Base-by-base conservation (phyloP, 1,284 basidiomycete genomes). In the Takashimella koratensis region DNA sequence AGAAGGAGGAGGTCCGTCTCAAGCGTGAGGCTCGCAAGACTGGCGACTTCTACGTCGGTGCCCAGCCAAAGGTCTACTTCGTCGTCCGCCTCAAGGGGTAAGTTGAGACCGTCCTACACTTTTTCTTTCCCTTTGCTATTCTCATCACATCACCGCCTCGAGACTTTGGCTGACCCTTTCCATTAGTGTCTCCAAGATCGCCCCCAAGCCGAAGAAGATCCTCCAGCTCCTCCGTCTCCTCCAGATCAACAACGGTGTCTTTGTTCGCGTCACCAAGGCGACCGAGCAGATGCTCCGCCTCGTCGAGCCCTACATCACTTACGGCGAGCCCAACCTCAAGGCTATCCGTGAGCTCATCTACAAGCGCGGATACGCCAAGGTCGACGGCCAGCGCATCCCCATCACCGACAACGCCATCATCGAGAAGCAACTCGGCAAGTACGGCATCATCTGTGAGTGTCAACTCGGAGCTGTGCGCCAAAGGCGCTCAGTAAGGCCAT, bases 201-300 rank as follows among this genome's bases (percentile, higher is more conserved):
- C 95, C 57, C 95, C 95, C 62, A 98, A 98, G 81, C 96, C 95
- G 70, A 88, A 93, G 78, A 98, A 98, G 84, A 97, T 98, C 76
- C 81, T 98, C 73, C 95, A 98, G 78, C 87, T 99, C 62, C 88
- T 99, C 75, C 92, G 95, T 71, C 86, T 99, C 60, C 86, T 97
- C 66, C 96, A 98, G 79, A 98, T 99, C 83, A 98, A 98, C 87
- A 98, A 96, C 76, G 96, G 95, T 80, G 88, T 98, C 57, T 98
- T 99, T 74, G 85, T 99, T 76, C 94, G 94, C 79, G 91, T 92
- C 58, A 98, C 92, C 73, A 92, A 85, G 80, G 94, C 96, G 40
- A 98, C 94, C 52, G 85, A 90, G 70, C 91, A 98, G 78, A 98
- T 98, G 96, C 87, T 98, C 70, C 90, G 92, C 76, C 84, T 98